Evolutionary conservation across 257 asterid genomes (phyloP).

Genomic region (Forsythia viridissima): DNA sequence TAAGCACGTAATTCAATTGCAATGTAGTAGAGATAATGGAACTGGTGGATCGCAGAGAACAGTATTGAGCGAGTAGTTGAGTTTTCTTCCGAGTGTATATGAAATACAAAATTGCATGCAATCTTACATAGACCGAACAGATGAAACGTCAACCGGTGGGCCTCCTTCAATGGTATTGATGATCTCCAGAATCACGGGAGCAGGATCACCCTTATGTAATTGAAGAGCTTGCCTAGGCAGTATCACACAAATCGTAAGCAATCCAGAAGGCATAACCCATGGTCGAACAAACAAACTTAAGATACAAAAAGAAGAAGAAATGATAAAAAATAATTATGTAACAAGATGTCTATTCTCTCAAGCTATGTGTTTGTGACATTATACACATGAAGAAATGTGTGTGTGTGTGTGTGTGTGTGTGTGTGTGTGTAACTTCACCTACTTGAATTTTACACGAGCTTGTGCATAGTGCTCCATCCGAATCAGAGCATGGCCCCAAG

Average conservation of each 20-base stretch:
- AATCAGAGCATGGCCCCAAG: conserved; percentile 97
- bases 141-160: conserved; percentile 95
- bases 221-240: conserved; percentile 94
- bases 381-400: not conserved
- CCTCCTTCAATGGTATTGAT: conserved; percentile 93
- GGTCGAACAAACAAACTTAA: conserved; percentile 15
- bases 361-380: not conserved
- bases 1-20: conserved; percentile 12
- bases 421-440: conserved; percentile 23
- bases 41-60: conserved; percentile 2
- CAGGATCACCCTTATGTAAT: conserved; percentile 83
- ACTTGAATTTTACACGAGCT: conserved; percentile 98
- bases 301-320: conserved; percentile 15
- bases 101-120: conserved; percentile 3
- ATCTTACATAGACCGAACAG: conserved; percentile 95
- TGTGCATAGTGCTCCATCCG: conserved; percentile 96
- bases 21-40: conserved; percentile 3
- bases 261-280: conserved; percentile 20
- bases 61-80: conserved; percentile 3
- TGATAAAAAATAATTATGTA: conserved; percentile 19
- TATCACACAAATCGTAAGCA: conserved; percentile 23
- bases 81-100: not conserved
- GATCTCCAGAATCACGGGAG: conserved; percentile 75
- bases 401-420: not conserved
- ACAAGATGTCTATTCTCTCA: conserved; percentile 2